Base-by-base conservation (phyloP, 2,329 filamentous ascomycete genomes). In the Juglanconis oblonga region DNA sequence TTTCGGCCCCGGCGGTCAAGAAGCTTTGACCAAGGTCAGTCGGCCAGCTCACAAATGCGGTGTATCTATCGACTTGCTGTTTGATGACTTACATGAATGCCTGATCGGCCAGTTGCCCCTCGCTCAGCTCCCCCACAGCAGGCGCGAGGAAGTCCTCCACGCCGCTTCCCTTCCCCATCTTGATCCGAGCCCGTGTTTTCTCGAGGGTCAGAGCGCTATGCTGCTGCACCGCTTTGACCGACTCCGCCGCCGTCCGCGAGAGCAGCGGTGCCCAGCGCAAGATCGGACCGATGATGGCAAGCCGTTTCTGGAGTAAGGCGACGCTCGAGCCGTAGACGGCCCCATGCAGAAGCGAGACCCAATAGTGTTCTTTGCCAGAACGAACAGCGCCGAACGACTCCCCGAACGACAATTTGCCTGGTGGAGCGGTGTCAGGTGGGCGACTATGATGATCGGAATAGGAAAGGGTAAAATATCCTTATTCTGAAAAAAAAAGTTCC, bases 361-460 rank as follows among this genome's bases (percentile, higher is more conserved):
- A 67, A n/a, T 57, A 58, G 17, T 66, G 42, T 7, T 59, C 38
- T n/a, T 55, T 48, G 2, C 54, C 59, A 11, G 54, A 56, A 3
- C 24, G 32, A 13, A 65, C 49, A 6, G 65, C 65, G 13, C 64
- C 60, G 35, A 67, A 67, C 6, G 65, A 57, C 47, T 67, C 65
- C 4, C 65, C 64, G 45, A 67, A 67, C 0, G 61, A 61, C 2
- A 67, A 56, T 35, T 64, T 57, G 24, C 59, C 65, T 67, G 24
- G 14, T 8, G 29, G 13, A 7, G 40, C 52, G 5, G 5, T 55
- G 55, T 35, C 10, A 52, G 4, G 4, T 24, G 1, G 14, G 29
- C 24, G 24, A 24, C 24, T 24, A 24, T 24, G 24, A 24, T 24
- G 24, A 24, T 24, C 24, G 24, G 24, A 24, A 24, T 24, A 24